Conservation (phyloP, 2,329 filamentous ascomycete genomes). For the Claviceps maximensis region DNA sequence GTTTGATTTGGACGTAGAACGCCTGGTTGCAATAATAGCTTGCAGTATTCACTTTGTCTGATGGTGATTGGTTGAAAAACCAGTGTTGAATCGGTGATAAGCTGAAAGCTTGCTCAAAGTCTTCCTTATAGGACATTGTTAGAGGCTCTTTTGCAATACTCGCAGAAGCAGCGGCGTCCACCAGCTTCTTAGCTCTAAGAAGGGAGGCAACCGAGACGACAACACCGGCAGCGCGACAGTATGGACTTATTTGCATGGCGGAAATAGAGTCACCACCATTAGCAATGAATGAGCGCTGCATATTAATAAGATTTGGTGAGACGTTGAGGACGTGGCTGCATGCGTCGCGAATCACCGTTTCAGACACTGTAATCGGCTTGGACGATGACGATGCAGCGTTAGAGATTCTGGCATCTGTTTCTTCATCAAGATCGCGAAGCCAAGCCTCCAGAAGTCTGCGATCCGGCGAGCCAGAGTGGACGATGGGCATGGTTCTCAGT, state of each 20-base stretch:
- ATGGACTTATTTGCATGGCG: constrained; percentile 4
- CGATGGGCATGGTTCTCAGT: background rate
- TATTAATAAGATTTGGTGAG: background rate
- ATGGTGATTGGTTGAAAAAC: constrained; percentile 5
- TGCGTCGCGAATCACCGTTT: constrained; percentile 3
- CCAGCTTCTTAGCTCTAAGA: background rate
- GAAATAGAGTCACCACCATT: constrained; percentile 8
- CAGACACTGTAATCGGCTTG: constrained; percentile 1
- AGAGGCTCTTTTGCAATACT: background rate
- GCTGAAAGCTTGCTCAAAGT: constrained; percentile 1
- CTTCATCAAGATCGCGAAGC: constrained; percentile 1
- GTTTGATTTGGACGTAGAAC: constrained; percentile 2
- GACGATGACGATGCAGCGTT: background rate
- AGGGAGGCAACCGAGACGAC: background rate
- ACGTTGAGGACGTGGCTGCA: constrained; percentile 5
- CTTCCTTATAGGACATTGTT: background rate
- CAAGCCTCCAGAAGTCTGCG: background rate
- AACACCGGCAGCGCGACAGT: constrained; percentile 1
- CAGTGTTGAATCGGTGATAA: constrained; percentile 7
- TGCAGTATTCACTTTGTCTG: constrained; percentile 1
- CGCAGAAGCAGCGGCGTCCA: background rate
- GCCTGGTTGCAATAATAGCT: constrained; percentile 3
- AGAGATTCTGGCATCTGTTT: background rate
- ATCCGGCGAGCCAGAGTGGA: background rate
- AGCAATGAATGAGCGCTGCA: constrained; percentile 6